phyloP scores from a whole-genome alignment of 2,329 filamentous ascomycete genomes.

The Gliomastix tumulicola region DNA sequence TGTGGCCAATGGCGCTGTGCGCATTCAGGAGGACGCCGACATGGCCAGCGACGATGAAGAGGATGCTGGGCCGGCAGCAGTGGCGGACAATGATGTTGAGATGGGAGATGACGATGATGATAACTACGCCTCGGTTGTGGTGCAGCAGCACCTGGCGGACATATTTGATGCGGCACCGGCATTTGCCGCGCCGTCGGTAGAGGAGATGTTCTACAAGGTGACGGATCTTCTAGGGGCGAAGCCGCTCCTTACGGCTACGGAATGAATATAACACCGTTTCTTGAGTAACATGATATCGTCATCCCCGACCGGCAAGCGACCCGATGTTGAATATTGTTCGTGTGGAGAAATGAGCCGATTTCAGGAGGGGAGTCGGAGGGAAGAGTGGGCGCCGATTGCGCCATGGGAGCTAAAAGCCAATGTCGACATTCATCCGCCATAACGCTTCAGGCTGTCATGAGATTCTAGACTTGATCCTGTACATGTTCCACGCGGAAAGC shows the following conservation, averaged over 20 bases:
- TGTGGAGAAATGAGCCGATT: too few relatives aligned
- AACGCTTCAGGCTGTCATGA: too few relatives aligned
- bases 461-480: too few relatives aligned
- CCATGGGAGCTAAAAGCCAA: constrained; percentile 17
- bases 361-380: too few relatives aligned
- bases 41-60: constrained; percentile 35
- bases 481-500: too few relatives aligned
- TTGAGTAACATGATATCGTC: too few relatives aligned
- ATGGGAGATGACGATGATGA: constrained; percentile 34
- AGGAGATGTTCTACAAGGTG: constrained; percentile 71
- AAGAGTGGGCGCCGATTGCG: constrained; percentile 31
- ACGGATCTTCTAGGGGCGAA: constrained; percentile 53
- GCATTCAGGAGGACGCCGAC: constrained; percentile 32
- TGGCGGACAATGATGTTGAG: constrained; percentile 36
- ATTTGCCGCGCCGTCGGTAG: constrained; percentile 63
- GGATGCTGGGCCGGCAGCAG: constrained; percentile 16
- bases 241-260: constrained; percentile 25
- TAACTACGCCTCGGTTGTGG: constrained; percentile 43
- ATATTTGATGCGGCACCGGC: constrained; percentile 65
- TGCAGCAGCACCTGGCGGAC: constrained; percentile 61
- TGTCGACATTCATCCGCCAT: too few relatives aligned
- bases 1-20: constrained; percentile 18
- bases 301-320: too few relatives aligned
- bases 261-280: too few relatives aligned
- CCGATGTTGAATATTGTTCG: too few relatives aligned